Percentiles rank a stretch among this genome's conserved stretches.
phyloP scores from a whole-genome alignment of 2,329 filamentous ascomycete species.

The Calonectria pteridis region DNA sequence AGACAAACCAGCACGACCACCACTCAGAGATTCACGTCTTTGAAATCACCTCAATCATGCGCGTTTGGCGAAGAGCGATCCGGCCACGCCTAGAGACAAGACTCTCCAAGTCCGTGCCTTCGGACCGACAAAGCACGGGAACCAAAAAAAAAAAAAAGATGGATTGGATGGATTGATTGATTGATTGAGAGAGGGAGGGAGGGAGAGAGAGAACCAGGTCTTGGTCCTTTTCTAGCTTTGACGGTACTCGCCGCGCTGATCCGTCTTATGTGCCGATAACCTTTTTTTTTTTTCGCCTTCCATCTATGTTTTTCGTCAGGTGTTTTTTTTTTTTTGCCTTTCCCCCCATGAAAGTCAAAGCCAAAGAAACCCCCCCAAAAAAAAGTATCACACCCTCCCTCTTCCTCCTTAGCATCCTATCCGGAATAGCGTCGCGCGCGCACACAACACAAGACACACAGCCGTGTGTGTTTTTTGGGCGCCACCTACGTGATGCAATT shows the following conservation, averaged over 20 bases:
- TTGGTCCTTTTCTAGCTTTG: neutral
- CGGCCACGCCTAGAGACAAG: neutral
- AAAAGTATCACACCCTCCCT: no score
- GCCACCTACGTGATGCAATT: neutral
- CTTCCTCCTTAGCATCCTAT: no score
- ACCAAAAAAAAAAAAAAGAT: neutral
- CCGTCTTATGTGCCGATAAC: neutral
- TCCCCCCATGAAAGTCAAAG: neutral
- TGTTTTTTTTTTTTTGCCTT: neutral
- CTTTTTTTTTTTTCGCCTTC: neutral
- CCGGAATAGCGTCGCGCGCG: neutral
- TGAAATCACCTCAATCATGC: neutral
- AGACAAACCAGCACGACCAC: neutral
- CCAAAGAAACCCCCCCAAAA: no score
- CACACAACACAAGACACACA: neutral
- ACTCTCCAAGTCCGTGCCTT: neutral
- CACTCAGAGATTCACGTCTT: neutral
- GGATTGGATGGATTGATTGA: no score
- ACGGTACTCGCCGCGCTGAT: neutral
- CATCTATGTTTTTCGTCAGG: no score
- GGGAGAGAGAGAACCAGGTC: neutral
- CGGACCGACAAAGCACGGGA: neutral
- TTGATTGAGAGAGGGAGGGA: neutral
- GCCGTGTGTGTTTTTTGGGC: neutral
- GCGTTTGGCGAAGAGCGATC: neutral